Conservation (phyloP, 352 stramenopile genomes). For the Phytophthora fragariae region DNA sequence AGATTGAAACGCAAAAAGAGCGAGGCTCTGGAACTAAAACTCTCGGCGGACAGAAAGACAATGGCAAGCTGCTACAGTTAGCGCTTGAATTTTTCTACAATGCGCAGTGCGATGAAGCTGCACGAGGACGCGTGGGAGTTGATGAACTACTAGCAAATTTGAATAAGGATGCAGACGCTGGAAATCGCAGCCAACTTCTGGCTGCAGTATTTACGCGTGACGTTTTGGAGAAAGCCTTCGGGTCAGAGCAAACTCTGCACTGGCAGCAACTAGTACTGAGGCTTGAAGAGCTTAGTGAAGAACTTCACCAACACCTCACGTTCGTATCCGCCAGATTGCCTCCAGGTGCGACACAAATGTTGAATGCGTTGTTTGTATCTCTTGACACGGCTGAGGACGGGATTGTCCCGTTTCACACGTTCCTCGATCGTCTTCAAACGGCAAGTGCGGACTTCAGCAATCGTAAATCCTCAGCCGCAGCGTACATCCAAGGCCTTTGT, state of each 20-base stretch:
- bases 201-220: conserved; percentile 21
- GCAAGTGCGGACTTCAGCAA: conserved; percentile 28
- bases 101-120: conserved; percentile 29
- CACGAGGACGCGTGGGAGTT: conserved; percentile 28
- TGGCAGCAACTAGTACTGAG: conserved; percentile 70
- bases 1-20: conserved; percentile 10
- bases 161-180: conserved; percentile 9
- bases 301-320: conserved; percentile 48
- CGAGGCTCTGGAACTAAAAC: conserved; percentile 1
- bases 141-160: conserved; percentile 20
- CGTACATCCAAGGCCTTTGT: conserved; percentile 40
- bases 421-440: conserved; percentile 44
- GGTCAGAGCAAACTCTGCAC: conserved; percentile 43
- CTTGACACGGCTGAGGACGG: conserved; percentile 57
- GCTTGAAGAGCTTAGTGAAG: conserved; percentile 45
- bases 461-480: conserved; percentile 26
- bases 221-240: conserved; percentile 36
- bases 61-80: conserved; percentile 23
- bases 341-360: conserved; percentile 20
- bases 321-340: conserved; percentile 39
- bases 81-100: conserved; percentile 42
- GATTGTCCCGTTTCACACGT: conserved; percentile 48
- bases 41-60: conserved; percentile 7
- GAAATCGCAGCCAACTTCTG: conserved; percentile 22
- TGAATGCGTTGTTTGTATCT: conserved; percentile 46